Percentiles rank a stretch among this genome's conserved stretches.
These are phyloP conservation scores for Aotearoamyces nothofagi DNA, from an alignment of 2,329 filamentous ascomycete genomes.

Conservation along the genomic window DNA sequence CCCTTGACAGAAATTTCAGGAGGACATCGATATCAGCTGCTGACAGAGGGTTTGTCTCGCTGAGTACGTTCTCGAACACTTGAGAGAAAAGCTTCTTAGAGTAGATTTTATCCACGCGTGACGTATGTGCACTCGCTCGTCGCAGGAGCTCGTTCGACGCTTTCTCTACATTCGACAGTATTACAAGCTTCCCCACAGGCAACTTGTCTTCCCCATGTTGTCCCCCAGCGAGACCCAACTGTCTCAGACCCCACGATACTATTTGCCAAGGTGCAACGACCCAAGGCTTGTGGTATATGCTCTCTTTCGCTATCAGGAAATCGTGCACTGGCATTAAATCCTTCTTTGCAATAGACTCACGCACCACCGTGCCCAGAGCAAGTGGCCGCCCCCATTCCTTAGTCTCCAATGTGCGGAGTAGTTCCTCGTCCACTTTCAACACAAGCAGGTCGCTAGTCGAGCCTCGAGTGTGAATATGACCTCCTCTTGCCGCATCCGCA, in stretches of 20 bases:
- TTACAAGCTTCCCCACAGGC: slow-evolving; percentile 46
- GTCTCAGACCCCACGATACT: slow-evolving; percentile 59
- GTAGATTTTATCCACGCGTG: slow-evolving; percentile 51
- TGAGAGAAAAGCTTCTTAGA: slow-evolving; percentile 48
- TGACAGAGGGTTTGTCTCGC: slow-evolving; percentile 34
- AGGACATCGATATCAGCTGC: slow-evolving; percentile 53
- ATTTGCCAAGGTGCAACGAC: slow-evolving; percentile 46
- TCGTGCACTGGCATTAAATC: slow-evolving; percentile 56
- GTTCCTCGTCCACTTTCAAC: slow-evolving; percentile 40
- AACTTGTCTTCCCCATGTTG: slow-evolving; percentile 35
- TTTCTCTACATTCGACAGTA: slow-evolving; percentile 46
- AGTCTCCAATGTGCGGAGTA: slow-evolving; percentile 58
- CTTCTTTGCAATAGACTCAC: slow-evolving; percentile 53
- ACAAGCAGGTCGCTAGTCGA: slow-evolving; percentile 32
- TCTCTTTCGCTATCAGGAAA: slow-evolving; percentile 51
- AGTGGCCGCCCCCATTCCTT: slow-evolving; percentile 70
- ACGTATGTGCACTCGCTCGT: slow-evolving; percentile 24
- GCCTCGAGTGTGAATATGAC: slow-evolving; percentile 28
- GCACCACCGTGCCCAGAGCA: slow-evolving; percentile 62
- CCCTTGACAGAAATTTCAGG: slow-evolving; percentile 53
- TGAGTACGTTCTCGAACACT: slow-evolving; percentile 36
- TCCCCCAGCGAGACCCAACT: slow-evolving; percentile 45
- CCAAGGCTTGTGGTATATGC: slow-evolving; percentile 62
- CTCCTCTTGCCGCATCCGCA: slow-evolving; percentile 49
- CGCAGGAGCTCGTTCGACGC: slow-evolving; percentile 38